Conservation (phyloP, 257 asterid genomes). For the Fraxinus pennsylvanica region DNA sequence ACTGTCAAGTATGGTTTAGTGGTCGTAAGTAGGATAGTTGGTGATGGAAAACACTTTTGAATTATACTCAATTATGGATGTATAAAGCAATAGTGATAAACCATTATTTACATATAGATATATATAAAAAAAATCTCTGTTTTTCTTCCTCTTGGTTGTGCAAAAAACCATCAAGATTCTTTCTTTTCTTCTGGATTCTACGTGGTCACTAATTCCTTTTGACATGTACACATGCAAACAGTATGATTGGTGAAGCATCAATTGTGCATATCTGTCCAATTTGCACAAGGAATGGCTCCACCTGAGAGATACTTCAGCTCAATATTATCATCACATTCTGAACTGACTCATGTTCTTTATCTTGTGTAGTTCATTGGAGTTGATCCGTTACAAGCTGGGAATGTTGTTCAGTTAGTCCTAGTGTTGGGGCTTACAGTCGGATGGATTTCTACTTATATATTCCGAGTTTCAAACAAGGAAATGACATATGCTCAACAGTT, state of each 20-base stretch:
- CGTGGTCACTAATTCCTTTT: neutral
- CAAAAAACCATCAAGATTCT: neutral
- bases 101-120: too few species aligned
- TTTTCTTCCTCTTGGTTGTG: too few species aligned
- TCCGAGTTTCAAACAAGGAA: slow-evolving; percentile 93
- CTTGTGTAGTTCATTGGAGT: slow-evolving; percentile 73
- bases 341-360: slow-evolving; percentile 18
- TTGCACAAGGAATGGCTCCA: neutral
- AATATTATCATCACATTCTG: slow-evolving; percentile 1
- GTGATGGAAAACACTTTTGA: too few species aligned
- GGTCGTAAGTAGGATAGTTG: too few species aligned
- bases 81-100: too few species aligned
- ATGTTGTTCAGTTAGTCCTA: slow-evolving; percentile 84
- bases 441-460: slow-evolving; percentile 93
- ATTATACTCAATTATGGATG: too few species aligned
- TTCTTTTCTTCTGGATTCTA: neutral
- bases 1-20: too few species aligned
- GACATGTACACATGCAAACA: slow-evolving; percentile 4
- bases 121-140: too few species aligned
- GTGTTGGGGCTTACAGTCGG: slow-evolving; percentile 90
- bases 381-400: slow-evolving; percentile 90
- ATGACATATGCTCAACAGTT: slow-evolving; percentile 95
- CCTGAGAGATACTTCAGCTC: neutral
- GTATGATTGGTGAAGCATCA: neutral
- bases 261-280: neutral